A percentile compares a stretch with the other conserved stretches of the same genome.
Evolutionary conservation across 345 rosid genomes (phyloP).

Genomic region (Moricandia arvensis): DNA sequence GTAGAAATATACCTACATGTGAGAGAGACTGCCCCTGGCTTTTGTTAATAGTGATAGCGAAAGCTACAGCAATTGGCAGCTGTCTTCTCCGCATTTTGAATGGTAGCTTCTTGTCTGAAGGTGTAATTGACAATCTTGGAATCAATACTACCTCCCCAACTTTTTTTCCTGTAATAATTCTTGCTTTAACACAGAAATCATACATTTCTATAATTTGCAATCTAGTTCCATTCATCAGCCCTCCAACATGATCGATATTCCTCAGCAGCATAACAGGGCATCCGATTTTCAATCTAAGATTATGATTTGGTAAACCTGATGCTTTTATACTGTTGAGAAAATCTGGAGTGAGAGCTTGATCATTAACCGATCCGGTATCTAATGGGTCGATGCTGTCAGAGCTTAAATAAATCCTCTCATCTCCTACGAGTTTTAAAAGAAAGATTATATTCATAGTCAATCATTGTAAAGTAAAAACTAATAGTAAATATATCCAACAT

Average conservation of each 20-base stretch:
- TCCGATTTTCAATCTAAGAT: neutral
- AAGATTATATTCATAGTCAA: no score
- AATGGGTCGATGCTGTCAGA: neutral
- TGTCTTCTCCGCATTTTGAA: neutral
- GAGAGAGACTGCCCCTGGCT: neutral
- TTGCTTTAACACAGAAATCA: neutral
- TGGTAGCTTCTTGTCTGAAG: neutral
- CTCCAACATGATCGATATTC: neutral
- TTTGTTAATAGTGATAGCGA: neutral
- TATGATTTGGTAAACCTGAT: neutral
- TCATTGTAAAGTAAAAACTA: no score
- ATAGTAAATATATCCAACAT: no score
- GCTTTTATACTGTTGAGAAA: neutral
- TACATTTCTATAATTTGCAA: neutral
- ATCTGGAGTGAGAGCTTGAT: neutral
- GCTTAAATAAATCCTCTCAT: neutral
- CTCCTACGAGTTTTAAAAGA: neutral
- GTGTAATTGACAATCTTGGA: neutral
- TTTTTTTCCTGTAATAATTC: neutral
- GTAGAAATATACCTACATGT: neutral
- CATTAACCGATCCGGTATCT: neutral
- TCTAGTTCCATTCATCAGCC: neutral
- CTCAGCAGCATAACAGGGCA: neutral
- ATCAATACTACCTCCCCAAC: neutral
- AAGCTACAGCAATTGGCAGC: neutral